Conservation (phyloP, 2,329 filamentous ascomycete genomes). For the Parafenestella ontariensis region DNA sequence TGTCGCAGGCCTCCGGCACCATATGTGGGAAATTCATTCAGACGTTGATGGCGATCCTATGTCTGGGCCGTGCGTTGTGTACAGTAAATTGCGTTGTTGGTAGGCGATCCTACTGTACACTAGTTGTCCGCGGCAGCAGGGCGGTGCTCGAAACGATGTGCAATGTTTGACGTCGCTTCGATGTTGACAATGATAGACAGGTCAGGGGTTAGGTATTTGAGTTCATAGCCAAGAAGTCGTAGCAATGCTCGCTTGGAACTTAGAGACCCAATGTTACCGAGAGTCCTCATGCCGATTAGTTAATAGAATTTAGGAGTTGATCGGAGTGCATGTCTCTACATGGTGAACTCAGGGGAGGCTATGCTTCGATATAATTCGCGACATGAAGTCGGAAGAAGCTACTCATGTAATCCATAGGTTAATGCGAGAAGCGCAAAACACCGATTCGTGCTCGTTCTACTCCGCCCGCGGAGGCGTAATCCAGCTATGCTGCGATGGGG, state of each 20-base stretch:
- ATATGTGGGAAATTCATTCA: neutral
- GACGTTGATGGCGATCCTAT: constrained; percentile 6
- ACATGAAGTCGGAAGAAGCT: constrained; percentile 2
- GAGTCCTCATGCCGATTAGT: neutral
- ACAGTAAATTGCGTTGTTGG: constrained; percentile 16
- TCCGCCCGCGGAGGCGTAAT: constrained; percentile 18
- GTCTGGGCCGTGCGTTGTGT: constrained; percentile 13
- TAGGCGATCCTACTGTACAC: constrained; percentile 7
- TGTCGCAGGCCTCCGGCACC: neutral
- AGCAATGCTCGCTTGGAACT: neutral
- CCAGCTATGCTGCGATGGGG: constrained; percentile 10
- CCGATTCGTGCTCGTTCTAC: constrained; percentile 7
- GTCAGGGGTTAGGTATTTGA: neutral
- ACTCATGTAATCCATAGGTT: constrained; percentile 3
- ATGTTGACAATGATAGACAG: neutral
- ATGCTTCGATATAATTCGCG: neutral
- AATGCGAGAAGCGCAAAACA: constrained; percentile 4
- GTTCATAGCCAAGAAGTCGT: neutral
- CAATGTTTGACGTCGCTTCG: constrained; percentile 4
- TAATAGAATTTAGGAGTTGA: neutral
- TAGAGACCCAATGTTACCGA: neutral
- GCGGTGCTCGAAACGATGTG: constrained; percentile 14
- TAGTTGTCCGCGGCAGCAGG: constrained; percentile 3
- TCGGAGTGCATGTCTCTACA: neutral
- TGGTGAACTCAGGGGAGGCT: neutral